These are phyloP conservation scores for Globisporangium ultimum DNA, from an alignment of 352 stramenopile species.

Conservation along the genomic window DNA sequence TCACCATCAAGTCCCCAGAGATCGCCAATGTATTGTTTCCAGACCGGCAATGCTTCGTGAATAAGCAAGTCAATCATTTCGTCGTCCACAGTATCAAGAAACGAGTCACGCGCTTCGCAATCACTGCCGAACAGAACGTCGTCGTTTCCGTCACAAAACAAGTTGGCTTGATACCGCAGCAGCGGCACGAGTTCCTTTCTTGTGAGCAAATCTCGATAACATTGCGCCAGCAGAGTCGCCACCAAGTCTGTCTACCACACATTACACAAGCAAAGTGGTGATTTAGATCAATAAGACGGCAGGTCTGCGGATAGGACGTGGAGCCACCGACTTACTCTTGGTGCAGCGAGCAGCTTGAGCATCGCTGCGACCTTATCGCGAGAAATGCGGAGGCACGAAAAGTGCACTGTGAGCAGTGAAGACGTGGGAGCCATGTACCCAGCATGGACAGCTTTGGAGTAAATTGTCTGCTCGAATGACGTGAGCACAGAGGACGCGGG, in stretches of 20 bases:
- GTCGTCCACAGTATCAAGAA: neutral
- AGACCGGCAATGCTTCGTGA: conserved; percentile 7
- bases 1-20: neutral
- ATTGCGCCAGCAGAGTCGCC: conserved; percentile 3
- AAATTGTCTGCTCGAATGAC: conserved; percentile 12
- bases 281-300: too few relatives aligned
- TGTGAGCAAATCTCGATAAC: conserved; percentile 10
- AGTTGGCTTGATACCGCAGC: conserved; percentile 7
- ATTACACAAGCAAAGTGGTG: neutral
- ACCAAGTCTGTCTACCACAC: neutral
- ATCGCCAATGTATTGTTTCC: conserved; percentile 10
- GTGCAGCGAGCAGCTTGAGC: conserved; percentile 11
- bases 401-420: conserved; percentile 22
- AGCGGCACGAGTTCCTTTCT: conserved; percentile 1
- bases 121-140: conserved; percentile 11
- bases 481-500: neutral
- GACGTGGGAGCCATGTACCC: conserved; percentile 9
- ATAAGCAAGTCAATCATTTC: neutral
- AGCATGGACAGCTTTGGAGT: conserved; percentile 13
- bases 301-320: too few relatives aligned
- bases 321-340: conserved; percentile 7
- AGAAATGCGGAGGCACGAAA: conserved; percentile 15
- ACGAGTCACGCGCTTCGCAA: neutral
- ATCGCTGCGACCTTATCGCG: conserved; percentile 14
- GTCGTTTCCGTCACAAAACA: conserved; percentile 11